These are phyloP conservation scores for Podila epicladia DNA, from an alignment of 192 early-diverging fungal genomes.

Conservation along the genomic window DNA sequence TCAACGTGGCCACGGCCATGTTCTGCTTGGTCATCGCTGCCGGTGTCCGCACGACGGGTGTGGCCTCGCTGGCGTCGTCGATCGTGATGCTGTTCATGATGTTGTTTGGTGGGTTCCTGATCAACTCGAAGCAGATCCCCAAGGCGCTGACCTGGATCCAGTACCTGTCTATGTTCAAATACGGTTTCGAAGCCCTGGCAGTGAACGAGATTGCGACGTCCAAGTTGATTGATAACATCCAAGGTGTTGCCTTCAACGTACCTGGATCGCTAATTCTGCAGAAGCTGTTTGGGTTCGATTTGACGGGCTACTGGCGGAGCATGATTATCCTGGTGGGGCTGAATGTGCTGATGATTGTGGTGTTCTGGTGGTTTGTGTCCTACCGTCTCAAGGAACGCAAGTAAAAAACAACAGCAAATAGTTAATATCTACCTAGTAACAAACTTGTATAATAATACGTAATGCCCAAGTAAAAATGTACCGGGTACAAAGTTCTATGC, in stretches of 20 bases:
- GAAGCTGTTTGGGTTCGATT: constrained; percentile 55
- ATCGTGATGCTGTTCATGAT: constrained; percentile 80
- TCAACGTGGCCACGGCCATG: constrained; percentile 68
- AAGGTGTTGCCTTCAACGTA: constrained; percentile 41
- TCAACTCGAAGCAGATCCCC: constrained; percentile 78
- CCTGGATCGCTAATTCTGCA: constrained; percentile 50
- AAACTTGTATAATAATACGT: no score
- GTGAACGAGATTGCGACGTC: constrained; percentile 63
- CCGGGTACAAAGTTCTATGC: no score
- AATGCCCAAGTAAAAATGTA: no score
- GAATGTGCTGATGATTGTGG: constrained; percentile 24
- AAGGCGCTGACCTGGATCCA: constrained; percentile 70
- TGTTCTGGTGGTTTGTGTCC: constrained; percentile 33
- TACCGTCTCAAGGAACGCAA: constrained; percentile 49
- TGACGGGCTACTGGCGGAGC: constrained; percentile 33
- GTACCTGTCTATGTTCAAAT: constrained; percentile 77
- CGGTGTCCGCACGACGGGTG: constrained; percentile 64
- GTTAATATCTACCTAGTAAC: neutral
- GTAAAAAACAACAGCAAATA: constrained; percentile 4
- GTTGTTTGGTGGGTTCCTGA: constrained; percentile 79
- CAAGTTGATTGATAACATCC: constrained; percentile 35
- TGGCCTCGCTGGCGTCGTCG: constrained; percentile 67
- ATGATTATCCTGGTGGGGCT: constrained; percentile 40
- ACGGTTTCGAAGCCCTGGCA: constrained; percentile 77
- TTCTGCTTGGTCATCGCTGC: constrained; percentile 68